Conservation (phyloP, 208 protist species). For the Acanthamoeba comandoni region DNA sequence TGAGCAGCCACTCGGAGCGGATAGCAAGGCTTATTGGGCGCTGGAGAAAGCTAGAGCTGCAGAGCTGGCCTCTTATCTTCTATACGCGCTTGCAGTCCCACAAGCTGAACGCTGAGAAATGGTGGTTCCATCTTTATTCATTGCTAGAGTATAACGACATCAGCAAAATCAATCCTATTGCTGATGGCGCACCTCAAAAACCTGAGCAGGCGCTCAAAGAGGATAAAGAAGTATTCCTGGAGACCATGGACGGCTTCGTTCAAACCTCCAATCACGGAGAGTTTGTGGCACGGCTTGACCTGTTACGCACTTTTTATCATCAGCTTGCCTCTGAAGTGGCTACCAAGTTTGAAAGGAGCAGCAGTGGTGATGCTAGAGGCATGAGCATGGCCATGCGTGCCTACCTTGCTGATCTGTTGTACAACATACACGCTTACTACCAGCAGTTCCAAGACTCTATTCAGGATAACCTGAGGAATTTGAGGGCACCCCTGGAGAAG, state of each 20-base stretch:
- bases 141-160: slow-evolving; percentile 74
- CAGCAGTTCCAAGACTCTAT: slow-evolving; percentile 73
- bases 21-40: slow-evolving; percentile 94
- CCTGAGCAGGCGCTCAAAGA: not conserved
- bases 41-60: slow-evolving; percentile 96
- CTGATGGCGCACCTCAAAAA: not conserved
- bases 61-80: slow-evolving; percentile 92
- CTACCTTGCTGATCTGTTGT: slow-evolving; percentile 76
- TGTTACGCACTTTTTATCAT: slow-evolving; percentile 82
- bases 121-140: slow-evolving; percentile 88
- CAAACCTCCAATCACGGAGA: slow-evolving; percentile 85
- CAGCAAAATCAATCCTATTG: not conserved
- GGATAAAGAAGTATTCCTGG: slow-evolving; percentile 61
- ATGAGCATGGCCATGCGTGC: not conserved
- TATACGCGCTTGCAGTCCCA: slow-evolving; percentile 68
- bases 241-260: slow-evolving; percentile 81
- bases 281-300: slow-evolving; percentile 83
- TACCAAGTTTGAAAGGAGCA: slow-evolving; percentile 15
- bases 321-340: slow-evolving; percentile 77
- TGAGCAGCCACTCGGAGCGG: slow-evolving; percentile 89
- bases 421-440: slow-evolving; percentile 86
- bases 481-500: slow-evolving; percentile 86
- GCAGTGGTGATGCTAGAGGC: not conserved
- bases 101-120: slow-evolving; percentile 70
- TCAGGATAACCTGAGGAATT: not conserved